Conservation (phyloP, 148 eudicot genomes). For the Fallopia convolvulus region DNA sequence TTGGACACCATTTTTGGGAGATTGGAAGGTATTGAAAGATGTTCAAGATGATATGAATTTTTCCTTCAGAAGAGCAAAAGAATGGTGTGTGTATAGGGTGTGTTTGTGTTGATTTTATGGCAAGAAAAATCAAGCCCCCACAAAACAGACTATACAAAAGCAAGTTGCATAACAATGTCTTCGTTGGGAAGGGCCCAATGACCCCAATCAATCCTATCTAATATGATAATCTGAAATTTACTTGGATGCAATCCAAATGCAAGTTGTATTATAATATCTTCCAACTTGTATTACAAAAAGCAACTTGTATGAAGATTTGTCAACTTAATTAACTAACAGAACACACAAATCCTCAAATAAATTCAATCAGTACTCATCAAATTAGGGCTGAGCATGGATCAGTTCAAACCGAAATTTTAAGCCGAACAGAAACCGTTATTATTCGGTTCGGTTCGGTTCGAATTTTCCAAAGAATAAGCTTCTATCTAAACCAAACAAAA, state of each 20-base stretch:
- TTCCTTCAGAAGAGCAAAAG: not conserved
- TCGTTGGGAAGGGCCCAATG: not conserved
- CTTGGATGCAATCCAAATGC: not conserved
- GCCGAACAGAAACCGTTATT: too few species aligned
- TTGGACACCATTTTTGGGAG: constrained; percentile 17
- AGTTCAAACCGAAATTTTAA: too few species aligned
- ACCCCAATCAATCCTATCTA: not conserved
- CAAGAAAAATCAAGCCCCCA: not conserved
- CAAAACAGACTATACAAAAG: not conserved
- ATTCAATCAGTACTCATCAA: not conserved
- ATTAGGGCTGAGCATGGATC: not conserved
- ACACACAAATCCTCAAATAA: not conserved
- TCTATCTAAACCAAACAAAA: too few species aligned
- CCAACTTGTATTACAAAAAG: too few species aligned
- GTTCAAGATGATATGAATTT: not conserved
- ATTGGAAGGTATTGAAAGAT: not conserved
- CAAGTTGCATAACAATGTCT: not conserved
- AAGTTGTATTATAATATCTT: not conserved
- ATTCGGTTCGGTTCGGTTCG: too few species aligned
- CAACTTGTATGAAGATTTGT: too few species aligned
- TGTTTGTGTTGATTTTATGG: not conserved
- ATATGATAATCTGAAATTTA: not conserved
- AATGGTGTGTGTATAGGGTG: not conserved
- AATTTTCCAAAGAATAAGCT: too few species aligned
- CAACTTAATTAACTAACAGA: too few species aligned